phyloP scores from a whole-genome alignment of 1,139 yeast genomes.

The Saccharomyces hybrid region DNA sequence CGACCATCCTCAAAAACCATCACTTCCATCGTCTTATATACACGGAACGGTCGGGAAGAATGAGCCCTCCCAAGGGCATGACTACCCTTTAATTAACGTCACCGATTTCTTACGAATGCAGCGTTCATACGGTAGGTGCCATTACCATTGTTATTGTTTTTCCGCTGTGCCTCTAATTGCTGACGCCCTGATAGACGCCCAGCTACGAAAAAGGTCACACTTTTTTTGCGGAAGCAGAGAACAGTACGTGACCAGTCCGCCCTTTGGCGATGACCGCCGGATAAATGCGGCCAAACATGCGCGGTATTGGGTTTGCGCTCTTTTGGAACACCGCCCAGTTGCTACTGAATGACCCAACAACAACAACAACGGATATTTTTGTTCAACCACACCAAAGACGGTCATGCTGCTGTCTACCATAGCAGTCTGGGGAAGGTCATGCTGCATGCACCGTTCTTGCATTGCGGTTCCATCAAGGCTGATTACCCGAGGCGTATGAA shows the following conservation, averaged over 20 bases:
- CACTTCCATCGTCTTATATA: neutral
- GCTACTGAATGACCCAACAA: neutral
- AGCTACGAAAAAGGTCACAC: neutral
- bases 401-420: no score
- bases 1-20: neutral
- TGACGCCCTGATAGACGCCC: constrained; percentile 1
- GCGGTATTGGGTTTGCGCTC: neutral
- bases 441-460: neutral
- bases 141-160: neutral
- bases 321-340: neutral
- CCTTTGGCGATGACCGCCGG: neutral
- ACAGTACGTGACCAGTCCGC: neutral
- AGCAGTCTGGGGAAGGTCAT: neutral
- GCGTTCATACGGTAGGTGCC: neutral
- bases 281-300: neutral
- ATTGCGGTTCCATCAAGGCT: neutral
- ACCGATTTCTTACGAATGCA: neutral
- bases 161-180: constrained; percentile 1
- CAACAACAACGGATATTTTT: neutral
- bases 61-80: neutral
- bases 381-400: neutral
- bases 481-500: neutral
- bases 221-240: neutral
- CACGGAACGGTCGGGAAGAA: neutral
- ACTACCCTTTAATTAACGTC: neutral